Evolutionary conservation across 495 filamentous ascomycete species (phyloP).

Genomic region (Podospora bellae-mahoneyi): DNA sequence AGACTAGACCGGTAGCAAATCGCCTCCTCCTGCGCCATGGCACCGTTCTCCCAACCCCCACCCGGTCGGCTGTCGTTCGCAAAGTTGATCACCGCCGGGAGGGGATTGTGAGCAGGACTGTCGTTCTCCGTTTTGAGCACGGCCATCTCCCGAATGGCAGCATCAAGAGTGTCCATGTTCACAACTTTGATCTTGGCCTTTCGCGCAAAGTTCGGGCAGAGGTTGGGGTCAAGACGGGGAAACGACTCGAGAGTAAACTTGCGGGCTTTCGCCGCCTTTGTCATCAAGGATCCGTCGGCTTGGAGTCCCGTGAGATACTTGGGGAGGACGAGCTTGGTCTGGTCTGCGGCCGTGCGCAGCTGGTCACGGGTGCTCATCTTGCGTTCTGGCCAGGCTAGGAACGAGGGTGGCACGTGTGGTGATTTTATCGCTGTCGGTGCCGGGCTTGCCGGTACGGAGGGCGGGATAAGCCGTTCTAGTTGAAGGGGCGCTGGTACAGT

Average conservation of each 20-base stretch:
- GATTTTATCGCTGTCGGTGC: not conserved
- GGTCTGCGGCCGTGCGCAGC: not conserved
- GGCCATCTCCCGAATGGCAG: not conserved
- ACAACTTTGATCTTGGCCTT: not conserved
- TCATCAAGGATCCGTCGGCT: too few relatives aligned
- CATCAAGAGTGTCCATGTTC: not conserved
- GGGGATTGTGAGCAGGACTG: not conserved
- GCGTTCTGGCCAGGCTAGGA: not conserved
- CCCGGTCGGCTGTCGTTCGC: conserved; percentile 49
- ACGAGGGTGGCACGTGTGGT: not conserved
- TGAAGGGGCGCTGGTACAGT: not conserved
- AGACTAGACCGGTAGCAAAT: conserved; percentile 61
- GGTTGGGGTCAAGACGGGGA: not conserved
- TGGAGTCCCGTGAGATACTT: not conserved
- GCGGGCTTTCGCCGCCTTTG: not conserved
- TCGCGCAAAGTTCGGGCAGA: not conserved
- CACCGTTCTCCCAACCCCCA: conserved; percentile 54
- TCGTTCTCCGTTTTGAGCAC: not conserved
- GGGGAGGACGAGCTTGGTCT: not conserved
- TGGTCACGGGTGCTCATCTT: not conserved
- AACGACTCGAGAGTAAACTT: not conserved
- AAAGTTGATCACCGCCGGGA: conserved; percentile 53
- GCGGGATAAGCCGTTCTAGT: not conserved
- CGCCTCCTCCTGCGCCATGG: conserved; percentile 60
- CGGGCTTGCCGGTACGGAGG: not conserved